phyloP scores from a whole-genome alignment of 2,329 filamentous ascomycete genomes.

The Microascus cirrosus region DNA sequence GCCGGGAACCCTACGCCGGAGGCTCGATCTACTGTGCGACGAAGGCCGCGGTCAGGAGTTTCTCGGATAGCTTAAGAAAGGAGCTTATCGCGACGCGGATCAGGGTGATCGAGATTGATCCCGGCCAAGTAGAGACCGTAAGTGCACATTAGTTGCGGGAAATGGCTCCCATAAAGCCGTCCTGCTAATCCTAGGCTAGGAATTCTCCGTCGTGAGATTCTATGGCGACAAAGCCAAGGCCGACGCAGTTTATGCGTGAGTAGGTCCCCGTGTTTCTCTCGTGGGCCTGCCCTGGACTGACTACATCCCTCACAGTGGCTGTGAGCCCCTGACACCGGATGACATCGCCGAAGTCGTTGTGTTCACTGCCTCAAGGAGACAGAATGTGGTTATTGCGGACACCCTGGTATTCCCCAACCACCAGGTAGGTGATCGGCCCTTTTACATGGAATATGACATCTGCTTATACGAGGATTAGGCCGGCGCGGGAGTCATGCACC shows the following conservation, averaged over 20 bases:
- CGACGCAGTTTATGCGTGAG: slow-evolving; percentile 76
- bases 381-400: slow-evolving; percentile 88
- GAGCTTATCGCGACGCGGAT: slow-evolving; percentile 79
- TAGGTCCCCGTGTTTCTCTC: slow-evolving; percentile 7
- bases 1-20: slow-evolving; percentile 72
- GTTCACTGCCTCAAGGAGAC: slow-evolving; percentile 69
- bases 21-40: slow-evolving; percentile 90
- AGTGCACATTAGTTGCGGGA: background rate
- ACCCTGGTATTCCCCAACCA: slow-evolving; percentile 81
- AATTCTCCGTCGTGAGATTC: slow-evolving; percentile 83
- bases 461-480: background rate
- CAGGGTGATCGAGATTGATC: slow-evolving; percentile 78
- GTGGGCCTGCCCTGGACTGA: background rate
- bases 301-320: slow-evolving; percentile 37
- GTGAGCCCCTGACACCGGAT: slow-evolving; percentile 74
- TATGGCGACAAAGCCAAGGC: slow-evolving; percentile 83
- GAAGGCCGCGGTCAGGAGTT: slow-evolving; percentile 78
- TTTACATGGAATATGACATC: background rate
- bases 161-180: background rate
- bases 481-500: slow-evolving; percentile 1
- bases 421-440: slow-evolving; percentile 39
- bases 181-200: slow-evolving; percentile 17
- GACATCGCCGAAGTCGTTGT: slow-evolving; percentile 89
- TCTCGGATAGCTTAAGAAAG: slow-evolving; percentile 71
- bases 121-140: slow-evolving; percentile 77